Evolutionary conservation across 257 asterid genomes (phyloP).

Genomic region (Solanum etuberosum): DNA sequence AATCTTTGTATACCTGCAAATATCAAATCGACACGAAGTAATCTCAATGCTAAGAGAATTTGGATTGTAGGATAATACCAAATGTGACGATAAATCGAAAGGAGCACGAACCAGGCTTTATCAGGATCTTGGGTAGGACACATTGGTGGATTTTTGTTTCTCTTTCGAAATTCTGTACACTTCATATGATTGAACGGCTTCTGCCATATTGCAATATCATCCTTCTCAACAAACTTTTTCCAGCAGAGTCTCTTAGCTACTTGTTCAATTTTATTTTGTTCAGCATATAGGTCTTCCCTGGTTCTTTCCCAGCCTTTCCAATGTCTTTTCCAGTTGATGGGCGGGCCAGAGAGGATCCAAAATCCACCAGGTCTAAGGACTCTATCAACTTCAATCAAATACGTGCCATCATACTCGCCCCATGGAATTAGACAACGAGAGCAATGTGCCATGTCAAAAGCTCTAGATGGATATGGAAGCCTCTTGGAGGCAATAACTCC

Average conservation of each 20-base stretch:
- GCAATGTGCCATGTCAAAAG: conserved; percentile 92
- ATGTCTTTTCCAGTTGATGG: conserved; percentile 65
- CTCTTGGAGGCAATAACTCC: conserved; percentile 89
- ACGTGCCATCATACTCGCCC: conserved; percentile 71
- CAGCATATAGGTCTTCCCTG: conserved; percentile 57
- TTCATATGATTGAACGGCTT: conserved; percentile 52
- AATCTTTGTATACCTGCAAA: conserved; percentile 52
- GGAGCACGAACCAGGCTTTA: conserved; percentile 50
- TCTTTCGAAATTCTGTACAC: conserved; percentile 21
- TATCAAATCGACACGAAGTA: background rate
- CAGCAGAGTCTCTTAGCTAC: conserved; percentile 66
- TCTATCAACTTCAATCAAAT: conserved; percentile 74
- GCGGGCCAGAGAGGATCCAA: conserved; percentile 94
- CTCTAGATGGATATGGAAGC: conserved; percentile 83
- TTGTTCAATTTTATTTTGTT: conserved; percentile 63
- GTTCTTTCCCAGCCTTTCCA: conserved; percentile 81
- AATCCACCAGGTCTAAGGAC: conserved; percentile 80
- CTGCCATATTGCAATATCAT: conserved; percentile 80
- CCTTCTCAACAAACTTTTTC: conserved; percentile 73
- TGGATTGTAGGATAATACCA: too few relatives aligned
- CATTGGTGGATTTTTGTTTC: conserved; percentile 27
- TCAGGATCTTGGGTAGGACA: conserved; percentile 48
- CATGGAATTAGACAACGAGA: conserved; percentile 94
- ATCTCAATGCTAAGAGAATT: too few relatives aligned
- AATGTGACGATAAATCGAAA: background rate